A percentile compares a stretch with the other conserved stretches of the same genome.
Evolutionary conservation across 345 rosid species (phyloP).

Genomic region (Corchorus capsularis): DNA sequence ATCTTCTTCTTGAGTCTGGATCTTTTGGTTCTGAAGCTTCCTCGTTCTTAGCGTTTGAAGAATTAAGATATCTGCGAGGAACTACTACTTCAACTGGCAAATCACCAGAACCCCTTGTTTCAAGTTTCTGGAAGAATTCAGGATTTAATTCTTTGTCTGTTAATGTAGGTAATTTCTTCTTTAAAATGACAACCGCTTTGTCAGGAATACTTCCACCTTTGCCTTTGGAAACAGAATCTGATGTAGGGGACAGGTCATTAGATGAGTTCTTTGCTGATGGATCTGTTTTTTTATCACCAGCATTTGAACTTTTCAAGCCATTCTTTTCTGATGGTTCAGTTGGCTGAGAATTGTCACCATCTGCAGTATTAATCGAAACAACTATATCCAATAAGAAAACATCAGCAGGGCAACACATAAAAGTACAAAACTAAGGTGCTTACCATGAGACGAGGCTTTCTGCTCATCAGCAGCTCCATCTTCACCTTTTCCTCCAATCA

Average conservation of each 20-base stretch:
- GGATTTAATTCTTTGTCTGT: slow-evolving; percentile 87
- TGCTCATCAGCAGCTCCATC: slow-evolving; percentile 66
- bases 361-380: slow-evolving; percentile 31
- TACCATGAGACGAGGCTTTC: slow-evolving; percentile 65
- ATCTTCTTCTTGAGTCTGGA: slow-evolving; percentile 48
- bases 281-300: slow-evolving; percentile 42
- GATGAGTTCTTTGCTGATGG: slow-evolving; percentile 51
- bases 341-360: slow-evolving; percentile 37
- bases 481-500: slow-evolving; percentile 68
- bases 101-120: slow-evolving; percentile 72
- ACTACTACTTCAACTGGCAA: slow-evolving; percentile 93
- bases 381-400: not conserved
- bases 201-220: slow-evolving; percentile 70
- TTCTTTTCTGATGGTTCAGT: slow-evolving; percentile 45
- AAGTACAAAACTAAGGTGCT: slow-evolving; percentile 17
- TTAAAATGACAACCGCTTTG: slow-evolving; percentile 79
- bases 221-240: slow-evolving; percentile 56
- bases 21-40: slow-evolving; percentile 58
- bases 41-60: slow-evolving; percentile 57
- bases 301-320: slow-evolving; percentile 44
- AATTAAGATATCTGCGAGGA: slow-evolving; percentile 65
- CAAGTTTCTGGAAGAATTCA: slow-evolving; percentile 95
- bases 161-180: slow-evolving; percentile 84
- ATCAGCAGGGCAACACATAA: slow-evolving; percentile 6
- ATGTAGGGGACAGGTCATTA: slow-evolving; percentile 45